phyloP scores from a whole-genome alignment of 2,329 filamentous ascomycete genomes.

The Aspergillus brunneoviolaceus region DNA sequence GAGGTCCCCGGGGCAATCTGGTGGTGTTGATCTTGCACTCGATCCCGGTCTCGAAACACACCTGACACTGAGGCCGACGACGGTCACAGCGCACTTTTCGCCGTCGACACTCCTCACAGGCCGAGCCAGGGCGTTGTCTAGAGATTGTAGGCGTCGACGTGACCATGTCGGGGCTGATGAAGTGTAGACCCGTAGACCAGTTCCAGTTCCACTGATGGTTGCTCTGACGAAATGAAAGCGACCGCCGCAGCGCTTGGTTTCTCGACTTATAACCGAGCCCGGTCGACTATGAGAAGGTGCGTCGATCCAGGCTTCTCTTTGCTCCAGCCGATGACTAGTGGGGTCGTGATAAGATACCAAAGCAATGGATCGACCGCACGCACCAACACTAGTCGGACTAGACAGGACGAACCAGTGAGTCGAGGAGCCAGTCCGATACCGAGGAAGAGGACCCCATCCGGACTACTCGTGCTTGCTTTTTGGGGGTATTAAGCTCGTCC shows the following conservation, averaged over 20 bases:
- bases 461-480: background rate
- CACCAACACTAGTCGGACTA: background rate
- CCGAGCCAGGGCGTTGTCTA: constrained; percentile 29
- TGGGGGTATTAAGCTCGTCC: constrained; percentile 11
- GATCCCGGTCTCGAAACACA: constrained; percentile 29
- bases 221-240: background rate
- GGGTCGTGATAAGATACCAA: background rate
- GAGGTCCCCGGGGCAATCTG: constrained; percentile 27
- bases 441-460: background rate
- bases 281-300: background rate
- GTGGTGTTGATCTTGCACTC: constrained; percentile 29
- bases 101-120: constrained; percentile 32
- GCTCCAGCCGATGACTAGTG: background rate
- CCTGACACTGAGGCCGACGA: constrained; percentile 26
- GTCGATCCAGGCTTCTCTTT: background rate
- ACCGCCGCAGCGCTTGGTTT: background rate
- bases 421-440: background rate
- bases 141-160: constrained; percentile 16
- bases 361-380: background rate
- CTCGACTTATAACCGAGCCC: no score
- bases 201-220: background rate
- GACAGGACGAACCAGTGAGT: background rate
- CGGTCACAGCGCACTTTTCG: constrained; percentile 32
- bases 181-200: background rate
- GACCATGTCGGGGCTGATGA: constrained; percentile 9